Conservation (phyloP, 176 grass and related monocot genomes). For the Zoysia japonica region DNA sequence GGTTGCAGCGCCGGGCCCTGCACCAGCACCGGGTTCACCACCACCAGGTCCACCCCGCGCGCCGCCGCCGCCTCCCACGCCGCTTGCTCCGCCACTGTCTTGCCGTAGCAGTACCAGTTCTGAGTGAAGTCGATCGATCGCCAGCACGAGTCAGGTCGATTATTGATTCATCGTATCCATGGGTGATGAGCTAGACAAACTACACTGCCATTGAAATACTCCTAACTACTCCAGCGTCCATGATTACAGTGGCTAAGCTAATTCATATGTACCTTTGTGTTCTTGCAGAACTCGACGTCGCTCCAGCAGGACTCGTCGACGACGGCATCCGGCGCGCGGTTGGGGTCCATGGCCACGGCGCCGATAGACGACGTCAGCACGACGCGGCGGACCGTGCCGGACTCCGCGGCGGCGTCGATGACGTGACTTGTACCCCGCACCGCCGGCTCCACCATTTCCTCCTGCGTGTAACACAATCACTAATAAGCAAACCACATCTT, state of each 20-base stretch:
- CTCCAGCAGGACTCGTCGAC: slow-evolving; percentile 95
- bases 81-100: slow-evolving; percentile 66
- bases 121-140: not conserved
- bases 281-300: slow-evolving; percentile 78
- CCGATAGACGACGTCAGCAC: slow-evolving; percentile 86
- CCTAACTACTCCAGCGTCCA: not conserved
- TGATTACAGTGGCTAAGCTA: not conserved
- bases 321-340: slow-evolving; percentile 49
- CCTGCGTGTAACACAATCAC: slow-evolving; percentile 26
- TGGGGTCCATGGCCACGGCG: slow-evolving; percentile 73
- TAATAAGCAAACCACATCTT: not conserved
- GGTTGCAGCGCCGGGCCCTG: slow-evolving; percentile 70
- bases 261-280: slow-evolving; percentile 35
- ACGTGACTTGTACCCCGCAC: slow-evolving; percentile 66
- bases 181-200: not conserved
- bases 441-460: slow-evolving; percentile 82
- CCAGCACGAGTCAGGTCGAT: too few species aligned
- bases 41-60: slow-evolving; percentile 58
- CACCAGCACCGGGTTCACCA: slow-evolving; percentile 70
- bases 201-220: not conserved
- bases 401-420: slow-evolving; percentile 63
- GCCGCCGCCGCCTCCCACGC: slow-evolving; percentile 62
- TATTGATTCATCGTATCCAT: not conserved
- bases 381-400: slow-evolving; percentile 65
- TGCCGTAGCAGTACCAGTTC: slow-evolving; percentile 95